Evolutionary conservation across 306 rosid species (phyloP).

Genomic region (Myrica gale): DNA sequence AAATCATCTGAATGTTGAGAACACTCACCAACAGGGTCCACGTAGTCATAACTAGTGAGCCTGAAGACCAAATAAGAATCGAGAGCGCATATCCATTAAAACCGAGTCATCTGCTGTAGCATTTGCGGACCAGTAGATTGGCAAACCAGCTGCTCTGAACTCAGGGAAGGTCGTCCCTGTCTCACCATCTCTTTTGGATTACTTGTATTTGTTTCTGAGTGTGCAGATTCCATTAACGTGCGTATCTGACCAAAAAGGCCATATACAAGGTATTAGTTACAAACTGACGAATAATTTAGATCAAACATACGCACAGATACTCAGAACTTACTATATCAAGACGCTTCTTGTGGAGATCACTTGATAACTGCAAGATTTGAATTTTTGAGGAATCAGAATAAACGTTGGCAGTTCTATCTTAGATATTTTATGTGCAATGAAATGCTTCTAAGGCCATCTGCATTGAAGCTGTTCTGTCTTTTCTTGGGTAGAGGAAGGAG

Average conservation of each 20-base stretch:
- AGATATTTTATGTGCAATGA: not conserved
- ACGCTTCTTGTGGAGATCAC: slow-evolving; percentile 79
- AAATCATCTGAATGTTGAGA: not conserved
- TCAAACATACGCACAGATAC: slow-evolving; percentile 23
- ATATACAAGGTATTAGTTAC: slow-evolving; percentile 15
- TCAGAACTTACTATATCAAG: slow-evolving; percentile 63
- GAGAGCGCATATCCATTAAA: slow-evolving; percentile 21
- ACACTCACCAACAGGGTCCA: slow-evolving; percentile 32
- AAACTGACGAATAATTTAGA: slow-evolving; percentile 20
- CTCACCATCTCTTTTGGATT: slow-evolving; percentile 62
- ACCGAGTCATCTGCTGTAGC: slow-evolving; percentile 50
- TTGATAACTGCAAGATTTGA: slow-evolving; percentile 55
- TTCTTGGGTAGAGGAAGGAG: too few species aligned
- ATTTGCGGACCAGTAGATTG: slow-evolving; percentile 49
- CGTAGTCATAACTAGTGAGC: slow-evolving; percentile 14
- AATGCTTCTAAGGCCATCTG: not conserved
- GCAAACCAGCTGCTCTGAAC: slow-evolving; percentile 56
- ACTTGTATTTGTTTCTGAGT: slow-evolving; percentile 45
- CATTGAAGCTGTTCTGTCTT: not conserved
- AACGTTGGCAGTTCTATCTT: too few species aligned
- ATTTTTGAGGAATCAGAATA: slow-evolving; percentile 26
- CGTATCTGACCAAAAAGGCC: slow-evolving; percentile 61
- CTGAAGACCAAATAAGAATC: slow-evolving; percentile 12
- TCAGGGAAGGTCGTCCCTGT: slow-evolving; percentile 51
- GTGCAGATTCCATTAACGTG: slow-evolving; percentile 62